These are phyloP conservation scores for Claviceps sp. DNA, from an alignment of 2,329 filamentous ascomycete species.

Conservation along the genomic window DNA sequence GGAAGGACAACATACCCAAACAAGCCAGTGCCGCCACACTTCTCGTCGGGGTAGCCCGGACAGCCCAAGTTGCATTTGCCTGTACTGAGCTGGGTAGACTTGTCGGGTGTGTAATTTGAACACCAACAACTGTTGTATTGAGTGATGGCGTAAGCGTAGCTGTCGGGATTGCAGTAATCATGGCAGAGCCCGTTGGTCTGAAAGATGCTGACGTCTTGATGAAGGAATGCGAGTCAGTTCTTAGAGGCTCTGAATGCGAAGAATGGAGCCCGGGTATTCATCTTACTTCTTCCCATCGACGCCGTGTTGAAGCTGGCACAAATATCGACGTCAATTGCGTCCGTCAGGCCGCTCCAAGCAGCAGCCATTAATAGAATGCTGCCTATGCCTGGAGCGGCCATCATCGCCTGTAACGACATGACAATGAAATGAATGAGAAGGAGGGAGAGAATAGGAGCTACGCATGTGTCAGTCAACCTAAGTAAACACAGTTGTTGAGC, in stretches of 20 bases:
- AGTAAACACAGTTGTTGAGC: no score
- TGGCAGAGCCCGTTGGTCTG: slow-evolving; percentile 61
- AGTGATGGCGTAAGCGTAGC: slow-evolving; percentile 56
- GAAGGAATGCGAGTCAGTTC: slow-evolving; percentile 1
- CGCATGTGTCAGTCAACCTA: neutral
- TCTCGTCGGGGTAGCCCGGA: slow-evolving; percentile 54
- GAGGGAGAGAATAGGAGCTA: neutral
- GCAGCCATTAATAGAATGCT: slow-evolving; percentile 11
- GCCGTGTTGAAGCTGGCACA: slow-evolving; percentile 26
- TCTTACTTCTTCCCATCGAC: slow-evolving; percentile 18
- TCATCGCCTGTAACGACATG: neutral
- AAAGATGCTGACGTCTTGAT: slow-evolving; percentile 37
- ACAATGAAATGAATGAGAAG: neutral
- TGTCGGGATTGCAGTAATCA: slow-evolving; percentile 35
- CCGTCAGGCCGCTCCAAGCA: slow-evolving; percentile 12
- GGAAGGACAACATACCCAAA: slow-evolving; percentile 53
- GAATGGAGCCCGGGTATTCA: neutral
- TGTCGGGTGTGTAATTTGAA: slow-evolving; percentile 50
- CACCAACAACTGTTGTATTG: slow-evolving; percentile 60
- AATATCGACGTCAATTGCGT: slow-evolving; percentile 17
- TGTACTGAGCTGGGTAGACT: slow-evolving; percentile 24
- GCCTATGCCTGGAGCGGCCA: neutral
- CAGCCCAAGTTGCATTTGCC: slow-evolving; percentile 43
- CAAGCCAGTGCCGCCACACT: slow-evolving; percentile 47
- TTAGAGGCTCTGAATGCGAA: neutral